Base-by-base conservation (phyloP, 768 basidiomycete species). In the Chalciporus sphaerocephalus region DNA sequence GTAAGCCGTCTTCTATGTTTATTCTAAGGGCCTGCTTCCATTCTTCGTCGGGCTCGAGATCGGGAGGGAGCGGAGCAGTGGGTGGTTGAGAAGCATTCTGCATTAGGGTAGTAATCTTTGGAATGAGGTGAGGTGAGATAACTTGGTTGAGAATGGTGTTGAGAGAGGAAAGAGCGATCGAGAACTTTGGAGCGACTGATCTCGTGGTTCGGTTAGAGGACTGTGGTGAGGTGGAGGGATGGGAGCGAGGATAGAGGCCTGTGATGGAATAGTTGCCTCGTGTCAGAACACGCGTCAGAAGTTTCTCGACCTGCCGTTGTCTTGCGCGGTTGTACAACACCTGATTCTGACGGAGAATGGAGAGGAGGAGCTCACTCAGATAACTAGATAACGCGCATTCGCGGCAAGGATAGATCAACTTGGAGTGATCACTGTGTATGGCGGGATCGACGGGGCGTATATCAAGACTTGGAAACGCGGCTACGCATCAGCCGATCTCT, bases 221-320 rank as follows among this genome's bases (percentile, higher is more conserved):
- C 45, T 37, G 39, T 46, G 48, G 18, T 45, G 46, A 39, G 42
- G 49, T 41, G 52, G 53, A 38, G 44, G 42, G 38, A 58, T 36
- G 53, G 42, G 41, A 42, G 59, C 54, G 56, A 57, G 53, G 51
- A 47, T 12, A 33, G 57, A 44, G n/a, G 44, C 53, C 55, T 69
- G 69, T 69, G 66, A 65, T 62, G 68, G 70, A 70, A 65, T 58
- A 52, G 44, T 42, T 69, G 77, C 78, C 76, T 79, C 78, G 74
- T 80, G 77, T 77, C 53, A 73, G 68, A 56, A 67, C 75, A 75
- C 74, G 72, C 70, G 72, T 69, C 65, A 57, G 59, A 65, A 65
- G 53, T 40, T 40, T 28, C 46, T 34, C 17, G 44, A 35, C 34
- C 24, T n/a, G 9, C 34, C 30, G 28, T 12, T 42, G 28, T 24